A percentile compares a stretch with the other conserved stretches of the same genome.
These are phyloP conservation scores for Thelephora terrestris DNA, from an alignment of 1,284 basidiomycete genomes.

Conservation along the genomic window DNA sequence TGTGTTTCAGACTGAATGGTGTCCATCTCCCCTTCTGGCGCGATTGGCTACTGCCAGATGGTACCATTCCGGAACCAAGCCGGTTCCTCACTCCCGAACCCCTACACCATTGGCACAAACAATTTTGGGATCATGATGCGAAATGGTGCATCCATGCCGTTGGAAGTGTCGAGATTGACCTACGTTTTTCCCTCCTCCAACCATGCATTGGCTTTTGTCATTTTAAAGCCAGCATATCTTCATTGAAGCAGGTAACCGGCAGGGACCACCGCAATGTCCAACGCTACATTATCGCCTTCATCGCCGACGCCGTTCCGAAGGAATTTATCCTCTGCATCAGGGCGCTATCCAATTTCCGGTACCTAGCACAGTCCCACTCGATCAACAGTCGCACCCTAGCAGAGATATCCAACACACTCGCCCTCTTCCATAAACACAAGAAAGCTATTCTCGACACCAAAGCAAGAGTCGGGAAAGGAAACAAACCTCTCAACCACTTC, in stretches of 20 bases:
- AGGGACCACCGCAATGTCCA: not conserved
- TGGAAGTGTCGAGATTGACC: conserved; percentile 5
- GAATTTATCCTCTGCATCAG: not conserved
- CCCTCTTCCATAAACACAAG: not conserved
- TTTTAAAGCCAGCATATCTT: not conserved
- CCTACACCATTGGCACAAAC: conserved; percentile 5
- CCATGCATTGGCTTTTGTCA: not conserved
- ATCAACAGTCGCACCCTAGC: not conserved
- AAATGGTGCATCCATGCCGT: conserved; percentile 7
- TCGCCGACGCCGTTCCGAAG: not conserved
- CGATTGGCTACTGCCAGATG: conserved; percentile 5
- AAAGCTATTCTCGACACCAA: not conserved
- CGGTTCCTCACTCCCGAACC: conserved; percentile 4
- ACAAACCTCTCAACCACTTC: not conserved
- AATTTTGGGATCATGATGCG: conserved; percentile 6
- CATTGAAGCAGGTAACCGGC: not conserved
- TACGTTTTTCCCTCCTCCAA: conserved; percentile 6
- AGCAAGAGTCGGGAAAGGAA: not conserved
- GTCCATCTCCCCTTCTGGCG: conserved; percentile 8
- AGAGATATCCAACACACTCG: not conserved
- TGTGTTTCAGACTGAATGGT: conserved; percentile 3
- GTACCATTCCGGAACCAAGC: not conserved
- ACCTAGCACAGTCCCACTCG: not conserved
- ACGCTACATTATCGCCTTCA: not conserved
- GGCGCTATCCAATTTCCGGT: not conserved